phyloP scores from a whole-genome alignment of 306 rosid genomes.

The Cicer judaicum region DNA sequence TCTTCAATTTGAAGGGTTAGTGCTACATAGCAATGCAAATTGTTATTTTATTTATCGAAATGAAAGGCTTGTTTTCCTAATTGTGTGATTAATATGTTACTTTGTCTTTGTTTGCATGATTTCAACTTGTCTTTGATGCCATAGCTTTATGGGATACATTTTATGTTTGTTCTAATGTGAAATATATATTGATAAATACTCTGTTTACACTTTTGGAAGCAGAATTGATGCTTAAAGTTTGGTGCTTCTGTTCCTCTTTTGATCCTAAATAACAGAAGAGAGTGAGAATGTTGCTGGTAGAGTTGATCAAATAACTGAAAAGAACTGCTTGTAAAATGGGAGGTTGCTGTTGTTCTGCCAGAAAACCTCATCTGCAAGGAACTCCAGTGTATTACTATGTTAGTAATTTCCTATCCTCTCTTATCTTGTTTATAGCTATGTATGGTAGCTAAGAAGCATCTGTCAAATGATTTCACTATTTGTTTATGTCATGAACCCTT shows the following conservation, averaged over 20 bases:
- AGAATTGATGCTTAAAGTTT: slow-evolving; percentile 15
- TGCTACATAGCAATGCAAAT: too few relatives aligned
- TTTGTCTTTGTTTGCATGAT: slow-evolving; percentile 14
- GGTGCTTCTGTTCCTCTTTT: slow-evolving; percentile 36
- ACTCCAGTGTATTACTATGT: slow-evolving; percentile 86
- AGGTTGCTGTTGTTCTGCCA: slow-evolving; percentile 89
- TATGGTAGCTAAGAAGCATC: slow-evolving; percentile 10
- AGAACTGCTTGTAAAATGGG: slow-evolving; percentile 65
- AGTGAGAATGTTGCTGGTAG: slow-evolving; percentile 45
- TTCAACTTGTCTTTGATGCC: slow-evolving; percentile 16
- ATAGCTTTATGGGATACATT: slow-evolving; percentile 3
- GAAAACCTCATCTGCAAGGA: slow-evolving; percentile 77
- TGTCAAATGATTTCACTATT: neutral
- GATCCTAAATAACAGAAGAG: slow-evolving; percentile 49
- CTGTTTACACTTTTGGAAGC: slow-evolving; percentile 34
- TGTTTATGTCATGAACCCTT: neutral
- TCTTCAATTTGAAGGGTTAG: too few relatives aligned
- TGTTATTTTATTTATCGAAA: slow-evolving; percentile 33
- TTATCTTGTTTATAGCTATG: slow-evolving; percentile 36
- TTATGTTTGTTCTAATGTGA: slow-evolving; percentile 25
- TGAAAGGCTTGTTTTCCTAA: slow-evolving; percentile 15
- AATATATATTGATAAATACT: neutral
- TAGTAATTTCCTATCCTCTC: slow-evolving; percentile 49
- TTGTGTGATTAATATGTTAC: slow-evolving; percentile 32
- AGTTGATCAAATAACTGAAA: slow-evolving; percentile 49